phyloP scores from a whole-genome alignment of 2,329 filamentous ascomycete species.

The Tolypocladium amazonense region DNA sequence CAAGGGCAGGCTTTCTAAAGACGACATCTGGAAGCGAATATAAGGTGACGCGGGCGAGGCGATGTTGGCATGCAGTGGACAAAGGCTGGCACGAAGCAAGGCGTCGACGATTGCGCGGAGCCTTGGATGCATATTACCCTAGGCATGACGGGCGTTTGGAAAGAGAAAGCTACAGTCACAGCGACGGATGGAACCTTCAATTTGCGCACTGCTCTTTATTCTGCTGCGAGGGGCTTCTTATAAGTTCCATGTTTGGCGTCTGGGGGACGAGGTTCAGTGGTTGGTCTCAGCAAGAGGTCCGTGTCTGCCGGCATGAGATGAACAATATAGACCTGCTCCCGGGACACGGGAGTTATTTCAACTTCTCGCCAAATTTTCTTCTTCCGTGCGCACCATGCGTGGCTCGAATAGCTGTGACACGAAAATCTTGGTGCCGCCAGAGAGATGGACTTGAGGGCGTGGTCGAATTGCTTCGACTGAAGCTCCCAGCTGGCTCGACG shows the following conservation, averaged over 20 bases:
- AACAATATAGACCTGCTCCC: background rate
- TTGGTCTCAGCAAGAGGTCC: background rate
- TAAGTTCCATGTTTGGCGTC: background rate
- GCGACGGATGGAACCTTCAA: background rate
- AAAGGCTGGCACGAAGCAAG: background rate
- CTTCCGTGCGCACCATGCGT: background rate
- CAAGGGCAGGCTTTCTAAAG: conserved; percentile 26
- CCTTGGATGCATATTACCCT: conserved; percentile 2
- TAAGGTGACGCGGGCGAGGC: background rate
- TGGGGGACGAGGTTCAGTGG: background rate
- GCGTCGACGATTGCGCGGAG: background rate
- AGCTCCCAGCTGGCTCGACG: background rate
- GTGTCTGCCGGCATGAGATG: background rate
- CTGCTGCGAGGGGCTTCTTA: background rate
- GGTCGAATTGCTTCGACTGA: background rate
- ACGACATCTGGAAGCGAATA: background rate
- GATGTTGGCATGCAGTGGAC: background rate
- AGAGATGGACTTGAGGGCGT: background rate
- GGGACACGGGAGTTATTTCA: background rate
- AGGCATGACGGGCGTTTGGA: background rate
- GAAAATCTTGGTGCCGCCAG: background rate
- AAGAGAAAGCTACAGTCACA: background rate
- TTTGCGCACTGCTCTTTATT: background rate
- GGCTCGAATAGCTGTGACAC: background rate
- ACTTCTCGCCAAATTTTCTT: background rate